Conservation (phyloP, 768 basidiomycete species). For the Boletus coccyginus region DNA sequence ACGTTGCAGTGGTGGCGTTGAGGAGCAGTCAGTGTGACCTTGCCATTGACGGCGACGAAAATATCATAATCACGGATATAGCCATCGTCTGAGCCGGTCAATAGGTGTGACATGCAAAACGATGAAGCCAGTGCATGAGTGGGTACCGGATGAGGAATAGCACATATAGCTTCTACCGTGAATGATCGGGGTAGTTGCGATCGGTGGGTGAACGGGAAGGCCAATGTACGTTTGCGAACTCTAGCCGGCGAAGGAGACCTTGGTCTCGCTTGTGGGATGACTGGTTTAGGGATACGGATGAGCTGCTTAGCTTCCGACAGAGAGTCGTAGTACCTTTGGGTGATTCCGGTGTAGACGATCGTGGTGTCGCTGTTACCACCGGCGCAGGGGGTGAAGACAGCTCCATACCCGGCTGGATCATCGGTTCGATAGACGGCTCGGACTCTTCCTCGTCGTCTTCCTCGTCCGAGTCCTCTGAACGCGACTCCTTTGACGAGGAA, state of each 20-base stretch:
- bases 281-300: slow-evolving; percentile 21
- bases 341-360: slow-evolving; percentile 32
- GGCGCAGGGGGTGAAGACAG: slow-evolving; percentile 28
- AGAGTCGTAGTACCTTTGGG: slow-evolving; percentile 29
- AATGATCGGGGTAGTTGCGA: slow-evolving; percentile 54
- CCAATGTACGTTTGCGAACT: slow-evolving; percentile 46
- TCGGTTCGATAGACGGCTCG: slow-evolving; percentile 35
- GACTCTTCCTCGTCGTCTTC: slow-evolving; percentile 51
- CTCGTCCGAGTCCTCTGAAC: slow-evolving; percentile 59
- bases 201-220: slow-evolving; percentile 30
- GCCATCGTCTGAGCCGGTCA: slow-evolving; percentile 92
- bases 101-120: slow-evolving; percentile 79
- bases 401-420: slow-evolving; percentile 30
- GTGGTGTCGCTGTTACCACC: slow-evolving; percentile 22
- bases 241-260: slow-evolving; percentile 56
- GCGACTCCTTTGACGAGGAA: slow-evolving; percentile 46
- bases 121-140: slow-evolving; percentile 88
- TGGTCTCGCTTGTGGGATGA: slow-evolving; percentile 26
- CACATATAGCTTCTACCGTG: slow-evolving; percentile 88
- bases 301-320: not conserved
- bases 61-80: slow-evolving; percentile 93
- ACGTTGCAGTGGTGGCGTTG: slow-evolving; percentile 87
- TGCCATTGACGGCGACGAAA: slow-evolving; percentile 84
- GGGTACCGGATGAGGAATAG: slow-evolving; percentile 84
- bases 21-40: slow-evolving; percentile 81